Evolutionary conservation across 176 grass and related monocot species (phyloP).

Genomic region (Oryza meyeriana): DNA sequence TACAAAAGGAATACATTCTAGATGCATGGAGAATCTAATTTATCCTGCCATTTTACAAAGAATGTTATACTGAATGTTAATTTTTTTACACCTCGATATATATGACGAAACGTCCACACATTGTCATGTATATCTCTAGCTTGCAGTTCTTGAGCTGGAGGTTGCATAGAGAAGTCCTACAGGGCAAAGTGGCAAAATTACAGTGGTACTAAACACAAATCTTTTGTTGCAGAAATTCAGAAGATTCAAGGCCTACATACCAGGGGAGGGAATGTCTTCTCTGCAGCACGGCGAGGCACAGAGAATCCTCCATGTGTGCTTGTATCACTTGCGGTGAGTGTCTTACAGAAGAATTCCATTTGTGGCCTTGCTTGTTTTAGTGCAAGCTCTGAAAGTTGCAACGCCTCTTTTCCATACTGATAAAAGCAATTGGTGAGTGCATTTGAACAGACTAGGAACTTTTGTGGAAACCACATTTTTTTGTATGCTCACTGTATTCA

Average conservation of each 20-base stretch:
- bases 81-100: constrained; percentile 75
- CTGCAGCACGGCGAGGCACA: constrained; percentile 91
- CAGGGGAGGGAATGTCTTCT: constrained; percentile 95
- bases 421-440: constrained; percentile 25
- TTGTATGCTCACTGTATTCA: constrained; percentile 71
- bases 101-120: constrained; percentile 94
- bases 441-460: not conserved
- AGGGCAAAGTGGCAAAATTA: not conserved
- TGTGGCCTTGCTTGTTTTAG: constrained; percentile 83
- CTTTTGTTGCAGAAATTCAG: not conserved
- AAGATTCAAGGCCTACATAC: constrained; percentile 39
- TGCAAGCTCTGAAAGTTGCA: constrained; percentile 89
- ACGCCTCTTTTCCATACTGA: constrained; percentile 92
- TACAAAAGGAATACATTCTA: not conserved
- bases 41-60: not conserved
- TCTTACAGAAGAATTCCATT: constrained; percentile 98
- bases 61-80: not conserved
- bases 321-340: constrained; percentile 95
- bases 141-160: constrained; percentile 92
- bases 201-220: not conserved
- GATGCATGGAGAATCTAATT: not conserved
- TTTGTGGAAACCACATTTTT: constrained; percentile 5
- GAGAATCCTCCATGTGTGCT: constrained; percentile 99
- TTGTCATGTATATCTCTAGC: constrained; percentile 93
- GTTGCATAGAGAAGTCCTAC: constrained; percentile 96